These are phyloP conservation scores for Barnettozyma pratensis DNA, from an alignment of 805 yeast species.

Conservation along the genomic window DNA sequence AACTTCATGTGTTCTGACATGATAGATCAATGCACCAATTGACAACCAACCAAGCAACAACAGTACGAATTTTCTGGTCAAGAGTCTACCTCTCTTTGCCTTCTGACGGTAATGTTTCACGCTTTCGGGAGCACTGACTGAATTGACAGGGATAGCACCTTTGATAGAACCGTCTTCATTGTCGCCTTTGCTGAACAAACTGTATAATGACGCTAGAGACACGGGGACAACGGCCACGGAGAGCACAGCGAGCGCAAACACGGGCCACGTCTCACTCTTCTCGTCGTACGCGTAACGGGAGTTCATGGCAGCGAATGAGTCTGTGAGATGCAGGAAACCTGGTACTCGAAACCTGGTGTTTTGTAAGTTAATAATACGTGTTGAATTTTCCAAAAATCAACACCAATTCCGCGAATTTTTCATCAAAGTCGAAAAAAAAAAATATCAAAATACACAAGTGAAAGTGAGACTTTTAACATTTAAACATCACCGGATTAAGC, in stretches of 20 bases:
- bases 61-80: slow-evolving; percentile 15
- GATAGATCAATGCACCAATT: slow-evolving; percentile 35
- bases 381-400: neutral
- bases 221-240: slow-evolving; percentile 22
- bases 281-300: slow-evolving; percentile 25
- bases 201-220: slow-evolving; percentile 12
- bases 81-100: slow-evolving; percentile 5
- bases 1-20: slow-evolving; percentile 27
- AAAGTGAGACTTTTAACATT: too few species aligned
- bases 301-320: slow-evolving; percentile 12
- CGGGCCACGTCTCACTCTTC: slow-evolving; percentile 25
- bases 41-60: slow-evolving; percentile 23
- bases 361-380: neutral
- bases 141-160: slow-evolving; percentile 7
- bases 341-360: too few species aligned
- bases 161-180: neutral
- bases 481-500: too few species aligned
- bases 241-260: slow-evolving; percentile 22
- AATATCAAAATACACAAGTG: neutral
- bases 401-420: neutral
- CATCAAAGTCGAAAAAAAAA: neutral
- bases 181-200: neutral
- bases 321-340: too few species aligned
- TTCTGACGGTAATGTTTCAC: slow-evolving; percentile 11
- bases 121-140: slow-evolving; percentile 1